Conservation (phyloP, 108 stramenopile species). For the Licmophora abbreviata region DNA sequence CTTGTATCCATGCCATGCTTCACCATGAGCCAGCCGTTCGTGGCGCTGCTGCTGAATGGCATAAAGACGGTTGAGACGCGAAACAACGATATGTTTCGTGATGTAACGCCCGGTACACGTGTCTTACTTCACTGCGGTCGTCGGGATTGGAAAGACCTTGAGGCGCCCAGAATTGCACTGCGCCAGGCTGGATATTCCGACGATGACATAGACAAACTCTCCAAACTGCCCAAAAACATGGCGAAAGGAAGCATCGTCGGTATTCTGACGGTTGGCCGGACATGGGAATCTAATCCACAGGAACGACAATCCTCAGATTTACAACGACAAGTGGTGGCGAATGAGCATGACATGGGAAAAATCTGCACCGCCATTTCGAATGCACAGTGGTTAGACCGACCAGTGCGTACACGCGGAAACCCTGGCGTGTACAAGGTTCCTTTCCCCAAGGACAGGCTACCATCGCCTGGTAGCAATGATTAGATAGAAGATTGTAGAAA, state of each 20-base stretch:
- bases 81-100: neutral
- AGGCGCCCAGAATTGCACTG: neutral
- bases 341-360: neutral
- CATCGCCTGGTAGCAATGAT: no score
- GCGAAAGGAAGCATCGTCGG: neutral
- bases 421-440: neutral
- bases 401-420: neutral
- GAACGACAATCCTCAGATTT: neutral
- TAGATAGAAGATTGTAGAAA: no score
- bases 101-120: neutral
- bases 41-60: neutral
- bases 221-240: neutral
- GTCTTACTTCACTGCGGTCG: neutral
- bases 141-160: conserved; percentile 1
- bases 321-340: conserved; percentile 1
- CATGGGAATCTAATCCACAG: conserved; percentile 1
- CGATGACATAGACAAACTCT: neutral
- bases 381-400: neutral
- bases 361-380: neutral
- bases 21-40: conserved; percentile 1
- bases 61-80: conserved; percentile 2
- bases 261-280: neutral
- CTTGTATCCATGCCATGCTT: neutral
- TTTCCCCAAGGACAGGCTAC: no score
- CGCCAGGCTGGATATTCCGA: neutral